Conservation (phyloP, 2,329 filamentous ascomycete genomes). For the Colletotrichum gloeosporioides region DNA sequence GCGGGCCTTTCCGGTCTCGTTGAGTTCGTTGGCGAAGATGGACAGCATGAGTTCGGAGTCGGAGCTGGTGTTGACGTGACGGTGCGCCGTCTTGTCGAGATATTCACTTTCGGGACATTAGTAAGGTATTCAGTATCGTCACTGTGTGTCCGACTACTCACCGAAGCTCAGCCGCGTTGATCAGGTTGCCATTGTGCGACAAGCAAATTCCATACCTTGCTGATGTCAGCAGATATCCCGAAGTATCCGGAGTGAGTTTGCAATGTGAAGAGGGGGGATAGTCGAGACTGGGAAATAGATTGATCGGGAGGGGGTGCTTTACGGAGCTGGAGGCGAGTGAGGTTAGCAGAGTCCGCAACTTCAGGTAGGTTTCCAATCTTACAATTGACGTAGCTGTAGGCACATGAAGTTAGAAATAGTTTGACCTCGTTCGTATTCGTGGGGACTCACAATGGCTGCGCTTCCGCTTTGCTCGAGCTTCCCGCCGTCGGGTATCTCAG, state of each 20-base stretch:
- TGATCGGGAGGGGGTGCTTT: neutral
- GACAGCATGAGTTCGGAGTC: slow-evolving; percentile 18
- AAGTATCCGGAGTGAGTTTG: neutral
- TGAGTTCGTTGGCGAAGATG: slow-evolving; percentile 83
- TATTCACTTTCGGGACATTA: slow-evolving; percentile 39
- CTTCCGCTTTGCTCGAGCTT: slow-evolving; percentile 68
- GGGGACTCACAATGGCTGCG: slow-evolving; percentile 76
- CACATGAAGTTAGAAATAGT: neutral
- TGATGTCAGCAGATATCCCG: neutral
- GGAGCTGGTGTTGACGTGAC: slow-evolving; percentile 68
- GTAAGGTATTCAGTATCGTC: neutral
- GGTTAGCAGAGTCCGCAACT: neutral
- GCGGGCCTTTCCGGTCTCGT: slow-evolving; percentile 80
- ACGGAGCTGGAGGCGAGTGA: neutral
- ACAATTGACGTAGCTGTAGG: neutral
- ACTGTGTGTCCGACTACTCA: slow-evolving; percentile 25
- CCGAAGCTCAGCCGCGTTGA: slow-evolving; percentile 75
- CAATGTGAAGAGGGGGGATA: neutral
- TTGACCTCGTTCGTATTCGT: neutral
- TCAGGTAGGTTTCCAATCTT: neutral
- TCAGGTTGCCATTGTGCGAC: slow-evolving; percentile 88
- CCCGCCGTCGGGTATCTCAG: slow-evolving; percentile 85
- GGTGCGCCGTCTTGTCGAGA: slow-evolving; percentile 78
- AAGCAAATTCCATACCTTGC: slow-evolving; percentile 27
- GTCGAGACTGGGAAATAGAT: neutral